phyloP scores from a whole-genome alignment of 176 grass and related monocot genomes.

The Oryza nivara region DNA sequence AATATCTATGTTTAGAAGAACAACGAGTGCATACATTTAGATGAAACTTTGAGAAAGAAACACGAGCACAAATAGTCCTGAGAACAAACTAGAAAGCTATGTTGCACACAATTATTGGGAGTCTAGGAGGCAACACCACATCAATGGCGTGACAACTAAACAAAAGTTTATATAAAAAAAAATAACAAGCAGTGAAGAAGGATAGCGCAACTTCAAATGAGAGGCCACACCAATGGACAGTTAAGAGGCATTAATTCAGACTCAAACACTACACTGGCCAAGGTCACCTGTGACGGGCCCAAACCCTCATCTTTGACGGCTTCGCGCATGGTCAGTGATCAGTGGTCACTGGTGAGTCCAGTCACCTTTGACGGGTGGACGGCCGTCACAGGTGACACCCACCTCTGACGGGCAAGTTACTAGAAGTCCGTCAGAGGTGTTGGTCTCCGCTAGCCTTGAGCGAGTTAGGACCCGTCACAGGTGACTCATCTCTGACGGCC shows the following conservation, averaged over 20 bases:
- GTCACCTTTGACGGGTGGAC: too few relatives aligned
- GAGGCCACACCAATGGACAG: background rate
- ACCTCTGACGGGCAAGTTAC: too few relatives aligned
- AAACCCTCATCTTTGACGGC: too few relatives aligned
- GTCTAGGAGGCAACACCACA: background rate
- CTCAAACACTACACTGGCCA: too few relatives aligned
- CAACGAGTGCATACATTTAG: background rate
- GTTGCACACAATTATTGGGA: background rate
- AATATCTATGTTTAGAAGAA: background rate
- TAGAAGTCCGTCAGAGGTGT: too few relatives aligned
- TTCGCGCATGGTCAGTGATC: too few relatives aligned
- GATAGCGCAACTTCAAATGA: background rate
- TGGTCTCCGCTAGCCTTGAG: too few relatives aligned
- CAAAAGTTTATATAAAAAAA: background rate
- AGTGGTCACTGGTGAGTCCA: too few relatives aligned
- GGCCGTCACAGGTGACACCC: too few relatives aligned
- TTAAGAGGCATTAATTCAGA: background rate
- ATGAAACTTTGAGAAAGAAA: background rate
- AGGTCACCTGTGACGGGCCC: too few relatives aligned
- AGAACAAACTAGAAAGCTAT: background rate
- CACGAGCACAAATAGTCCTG: background rate
- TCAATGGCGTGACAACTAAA: background rate
- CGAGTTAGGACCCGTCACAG: too few relatives aligned
- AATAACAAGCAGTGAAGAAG: background rate
- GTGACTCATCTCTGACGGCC: too few relatives aligned